Conservation (phyloP, 2,329 filamentous ascomycete species). For the Cytospora chrysosperma region DNA sequence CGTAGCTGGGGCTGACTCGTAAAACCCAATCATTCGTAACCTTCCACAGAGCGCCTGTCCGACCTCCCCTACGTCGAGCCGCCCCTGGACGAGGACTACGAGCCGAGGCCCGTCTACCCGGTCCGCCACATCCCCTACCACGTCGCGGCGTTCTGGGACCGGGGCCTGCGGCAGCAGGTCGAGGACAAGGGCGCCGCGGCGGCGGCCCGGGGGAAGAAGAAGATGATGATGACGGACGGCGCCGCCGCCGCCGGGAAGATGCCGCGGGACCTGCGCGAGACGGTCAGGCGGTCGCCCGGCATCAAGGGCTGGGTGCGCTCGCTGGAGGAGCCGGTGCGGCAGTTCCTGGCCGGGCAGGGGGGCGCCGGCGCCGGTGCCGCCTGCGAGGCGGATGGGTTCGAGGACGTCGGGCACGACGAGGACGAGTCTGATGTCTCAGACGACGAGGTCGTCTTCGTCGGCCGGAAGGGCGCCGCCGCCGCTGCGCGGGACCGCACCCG, state of each 20-base stretch:
- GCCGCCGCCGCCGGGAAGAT: slow-evolving; percentile 53
- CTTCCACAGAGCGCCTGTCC: slow-evolving; percentile 73
- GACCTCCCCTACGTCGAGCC: slow-evolving; percentile 84
- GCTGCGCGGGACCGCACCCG: slow-evolving; percentile 38
- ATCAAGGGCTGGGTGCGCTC: slow-evolving; percentile 78
- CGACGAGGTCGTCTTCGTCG: slow-evolving; percentile 91
- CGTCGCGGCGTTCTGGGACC: slow-evolving; percentile 82
- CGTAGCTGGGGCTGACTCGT: background rate
- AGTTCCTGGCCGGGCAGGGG: slow-evolving; percentile 64
- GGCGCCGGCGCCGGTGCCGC: slow-evolving; percentile 23
- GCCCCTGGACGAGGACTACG: slow-evolving; percentile 79
- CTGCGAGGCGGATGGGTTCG: slow-evolving; percentile 35
- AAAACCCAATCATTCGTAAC: background rate
- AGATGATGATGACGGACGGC: too few species aligned
- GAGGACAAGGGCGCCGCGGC: slow-evolving; percentile 44
- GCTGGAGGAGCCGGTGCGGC: slow-evolving; percentile 79
- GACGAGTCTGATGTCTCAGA: slow-evolving; percentile 44
- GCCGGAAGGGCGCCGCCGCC: slow-evolving; percentile 64
- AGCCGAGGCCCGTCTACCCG: slow-evolving; percentile 76
- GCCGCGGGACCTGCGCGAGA: slow-evolving; percentile 75
- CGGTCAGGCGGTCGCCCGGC: slow-evolving; percentile 75
- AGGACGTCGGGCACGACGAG: slow-evolving; percentile 36
- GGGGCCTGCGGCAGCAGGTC: slow-evolving; percentile 49
- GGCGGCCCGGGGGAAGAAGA: slow-evolving; percentile 41
- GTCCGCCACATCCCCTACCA: slow-evolving; percentile 83